Percentiles rank a stretch among this genome's conserved stretches.
Conservation (phyloP, 116 monocot genomes). For the Phalaenopsis hybrid region DNA sequence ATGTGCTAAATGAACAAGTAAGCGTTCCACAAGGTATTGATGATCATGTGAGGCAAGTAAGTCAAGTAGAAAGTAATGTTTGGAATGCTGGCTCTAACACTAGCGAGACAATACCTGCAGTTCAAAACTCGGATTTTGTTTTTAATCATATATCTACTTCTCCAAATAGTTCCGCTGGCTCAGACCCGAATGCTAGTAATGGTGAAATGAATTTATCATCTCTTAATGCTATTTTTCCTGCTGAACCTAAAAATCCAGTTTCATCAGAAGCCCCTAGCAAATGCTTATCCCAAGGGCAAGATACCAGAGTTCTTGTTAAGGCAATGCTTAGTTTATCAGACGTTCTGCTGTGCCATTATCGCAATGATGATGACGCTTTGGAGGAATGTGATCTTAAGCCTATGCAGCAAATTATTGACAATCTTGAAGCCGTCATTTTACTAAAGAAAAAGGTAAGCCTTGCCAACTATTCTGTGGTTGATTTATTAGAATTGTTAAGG, state of each 20-base stretch:
- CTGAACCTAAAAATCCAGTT: slow-evolving; percentile 6
- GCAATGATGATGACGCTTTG: slow-evolving; percentile 16
- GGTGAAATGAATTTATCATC: neutral
- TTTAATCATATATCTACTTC: neutral
- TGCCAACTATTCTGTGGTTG: neutral
- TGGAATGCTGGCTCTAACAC: neutral
- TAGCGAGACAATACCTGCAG: neutral
- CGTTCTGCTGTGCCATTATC: slow-evolving; percentile 24
- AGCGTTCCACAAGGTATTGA: slow-evolving; percentile 13
- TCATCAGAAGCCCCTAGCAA: slow-evolving; percentile 7
- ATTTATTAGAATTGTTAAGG: neutral
- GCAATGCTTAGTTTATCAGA: slow-evolving; percentile 50
- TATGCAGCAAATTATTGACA: slow-evolving; percentile 35
- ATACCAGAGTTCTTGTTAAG: slow-evolving; percentile 36
- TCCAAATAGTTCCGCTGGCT: slow-evolving; percentile 6
- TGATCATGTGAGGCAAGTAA: slow-evolving; percentile 6
- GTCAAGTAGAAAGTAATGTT: slow-evolving; percentile 4
- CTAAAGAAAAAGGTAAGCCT: slow-evolving; percentile 34
- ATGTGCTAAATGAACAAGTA: slow-evolving; percentile 7
- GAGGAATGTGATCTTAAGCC: slow-evolving; percentile 31
- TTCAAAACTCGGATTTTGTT: neutral
- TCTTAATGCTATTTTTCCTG: neutral
- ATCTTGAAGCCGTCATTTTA: slow-evolving; percentile 27
- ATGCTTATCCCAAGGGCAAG: slow-evolving; percentile 12
- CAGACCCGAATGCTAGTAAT: slow-evolving; percentile 6